phyloP scores from a whole-genome alignment of 1,284 basidiomycete species.

The Porodaedalea pini region DNA sequence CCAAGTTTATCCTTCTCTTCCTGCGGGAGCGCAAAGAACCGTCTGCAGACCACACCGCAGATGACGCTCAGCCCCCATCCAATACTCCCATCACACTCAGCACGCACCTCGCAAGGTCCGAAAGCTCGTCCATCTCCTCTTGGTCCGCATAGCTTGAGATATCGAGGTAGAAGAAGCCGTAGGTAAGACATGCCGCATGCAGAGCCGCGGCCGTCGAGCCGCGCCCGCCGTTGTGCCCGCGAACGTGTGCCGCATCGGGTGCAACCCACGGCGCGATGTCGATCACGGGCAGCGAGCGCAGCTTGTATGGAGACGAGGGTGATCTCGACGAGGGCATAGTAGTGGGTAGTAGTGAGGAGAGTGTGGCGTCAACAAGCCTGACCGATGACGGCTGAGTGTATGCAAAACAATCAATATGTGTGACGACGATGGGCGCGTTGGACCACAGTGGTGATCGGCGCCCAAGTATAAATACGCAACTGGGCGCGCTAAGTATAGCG shows the following conservation, averaged over 20 bases:
- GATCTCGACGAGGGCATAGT: not conserved
- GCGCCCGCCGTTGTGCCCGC: conserved; percentile 33
- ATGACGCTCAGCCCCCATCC: not conserved
- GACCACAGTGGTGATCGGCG: too few relatives aligned
- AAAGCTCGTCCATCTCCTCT: conserved; percentile 62
- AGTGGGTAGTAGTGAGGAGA: not conserved
- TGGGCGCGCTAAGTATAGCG: too few relatives aligned
- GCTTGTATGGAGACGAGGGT: not conserved
- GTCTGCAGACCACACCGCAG: conserved; percentile 17
- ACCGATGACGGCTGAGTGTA: too few relatives aligned
- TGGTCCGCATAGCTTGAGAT: conserved; percentile 54
- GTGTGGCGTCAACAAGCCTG: not conserved
- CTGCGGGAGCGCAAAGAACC: conserved; percentile 70
- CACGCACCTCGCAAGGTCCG: conserved; percentile 46
- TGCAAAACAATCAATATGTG: too few relatives aligned
- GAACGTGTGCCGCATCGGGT: conserved; percentile 35
- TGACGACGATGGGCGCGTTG: too few relatives aligned
- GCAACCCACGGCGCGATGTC: conserved; percentile 21
- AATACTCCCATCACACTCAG: not conserved
- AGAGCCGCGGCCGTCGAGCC: conserved; percentile 54
- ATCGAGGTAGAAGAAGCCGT: conserved; percentile 85
- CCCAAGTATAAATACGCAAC: too few relatives aligned
- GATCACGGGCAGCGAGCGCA: conserved; percentile 45
- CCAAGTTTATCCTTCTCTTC: conserved; percentile 70
- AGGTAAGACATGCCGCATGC: conserved; percentile 71